A percentile compares a stretch with the other conserved stretches of the same genome.
Conservation (phyloP, 1,284 basidiomycete species). For the Vanrija sp. region DNA sequence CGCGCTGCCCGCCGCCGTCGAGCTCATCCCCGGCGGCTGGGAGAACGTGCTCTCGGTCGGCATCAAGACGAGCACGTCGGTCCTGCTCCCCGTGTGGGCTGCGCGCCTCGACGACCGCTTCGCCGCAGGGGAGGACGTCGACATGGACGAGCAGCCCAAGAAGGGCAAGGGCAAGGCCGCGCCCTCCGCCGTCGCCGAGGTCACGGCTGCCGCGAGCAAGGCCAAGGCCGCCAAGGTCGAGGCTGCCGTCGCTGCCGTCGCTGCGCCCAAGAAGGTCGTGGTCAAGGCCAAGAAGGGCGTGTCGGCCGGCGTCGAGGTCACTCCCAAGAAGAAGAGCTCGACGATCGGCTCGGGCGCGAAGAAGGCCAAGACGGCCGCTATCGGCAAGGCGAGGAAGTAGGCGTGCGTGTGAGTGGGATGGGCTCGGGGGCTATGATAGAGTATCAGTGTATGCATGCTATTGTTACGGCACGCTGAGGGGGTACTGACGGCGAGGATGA, state of each 20-base stretch:
- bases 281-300: neutral
- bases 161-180: conserved; percentile 3
- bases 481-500: no score
- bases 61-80: conserved; percentile 82
- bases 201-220: neutral
- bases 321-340: conserved; percentile 23
- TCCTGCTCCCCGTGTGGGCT: conserved; percentile 86
- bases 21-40: conserved; percentile 74
- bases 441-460: no score
- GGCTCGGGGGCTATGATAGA: no score
- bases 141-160: conserved; percentile 1
- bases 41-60: conserved; percentile 84
- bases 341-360: conserved; percentile 29
- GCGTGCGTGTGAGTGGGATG: no score
- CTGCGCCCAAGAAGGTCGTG: conserved; percentile 10
- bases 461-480: no score
- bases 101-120: conserved; percentile 56
- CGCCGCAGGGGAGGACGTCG: conserved; percentile 15
- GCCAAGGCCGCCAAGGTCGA: conserved; percentile 9
- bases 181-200: no score
- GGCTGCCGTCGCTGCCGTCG: conserved; percentile 3
- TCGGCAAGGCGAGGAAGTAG: conserved; percentile 8
- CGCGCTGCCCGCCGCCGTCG: conserved; percentile 72
- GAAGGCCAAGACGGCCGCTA: conserved; percentile 19
- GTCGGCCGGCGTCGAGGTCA: neutral